Base-by-base conservation (phyloP, 148 eudicot genomes). In the Amaranthus palmeri region DNA sequence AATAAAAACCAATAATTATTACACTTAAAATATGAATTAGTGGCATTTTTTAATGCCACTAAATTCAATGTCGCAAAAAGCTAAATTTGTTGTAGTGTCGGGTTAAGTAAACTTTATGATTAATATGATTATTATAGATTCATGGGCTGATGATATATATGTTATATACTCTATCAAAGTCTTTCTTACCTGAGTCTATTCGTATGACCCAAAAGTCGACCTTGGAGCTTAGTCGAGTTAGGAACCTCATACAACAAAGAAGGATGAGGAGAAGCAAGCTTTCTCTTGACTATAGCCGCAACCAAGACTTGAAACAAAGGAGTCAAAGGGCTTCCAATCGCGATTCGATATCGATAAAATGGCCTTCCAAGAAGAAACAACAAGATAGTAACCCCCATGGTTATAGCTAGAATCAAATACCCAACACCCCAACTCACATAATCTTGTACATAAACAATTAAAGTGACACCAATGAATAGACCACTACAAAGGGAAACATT, bases 381-480 rank as follows among this genome's bases (percentile, higher is more conserved):
- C 15, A 72, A 50, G 0, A 83, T 17, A 10, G 81, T 76, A 7
- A 75, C 40, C 4, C 41, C 68, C 63, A 56, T 83, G 1, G 58
- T 66, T 10, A 72, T n/a, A 8, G 74, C 60, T 11, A 85, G 81
- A 4, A 62, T 67, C 4, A 82, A 10, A 68, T 77, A 76, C 3
- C 81, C 88, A 0, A 61, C 65, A 4, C 83, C 89, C 88, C 87
- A 87, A 10, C 83, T 78, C 3, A 69, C 80, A 54, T 82, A n/a
- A 48, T 87, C 92, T 46, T 87, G 81, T 7, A 84, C 67, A 17
- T 84, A 90, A 6, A 84, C 86, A 3, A 87, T 75, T 4, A 84
- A 40, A 25, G 81, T 84, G 54, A 69, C 83, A 8, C 87, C 84
- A 61, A 82, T 58, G 41, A 85, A 72, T 43, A 79, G 75, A 42